Evolutionary conservation across 2,329 filamentous ascomycete genomes (phyloP), one percentile per base, ranked within the genome.

Genomic region (Exophiala bonariae): DNA sequence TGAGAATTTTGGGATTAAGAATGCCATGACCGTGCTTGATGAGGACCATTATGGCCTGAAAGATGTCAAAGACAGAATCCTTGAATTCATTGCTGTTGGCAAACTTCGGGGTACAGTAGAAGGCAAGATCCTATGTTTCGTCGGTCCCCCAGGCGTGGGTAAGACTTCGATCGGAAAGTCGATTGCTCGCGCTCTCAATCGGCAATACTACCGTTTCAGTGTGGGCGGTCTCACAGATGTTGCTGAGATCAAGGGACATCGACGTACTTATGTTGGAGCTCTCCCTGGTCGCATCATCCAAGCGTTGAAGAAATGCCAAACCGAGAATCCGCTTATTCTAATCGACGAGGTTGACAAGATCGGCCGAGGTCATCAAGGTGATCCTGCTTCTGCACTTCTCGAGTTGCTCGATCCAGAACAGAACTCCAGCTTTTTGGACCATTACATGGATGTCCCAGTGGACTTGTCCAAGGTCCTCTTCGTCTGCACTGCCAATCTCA

Each of bases 281-380:
- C 75, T 99, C 28, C 93, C 93, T 3, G 95, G 93, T 41, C 87
- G 95, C 49, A 96, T 99, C 64, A 97, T 99, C 53, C 95, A 99
- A 69, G 93, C 93, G 1, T 74, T 99, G 62, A 99, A 99, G 78
- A 99, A 99, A 70, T 97, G 92, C 66, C 91, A 97, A 72, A 99
- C 93, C 0, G 95, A 99, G 70, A 99, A 99, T 66, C 93, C 93
- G 20, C 77, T 99, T 22, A 90, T 99, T 41, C 73, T 99, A 55
- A 97, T 99, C 56, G 93, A 99, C 64, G 93, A 99, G 66, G 85
- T 99, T 49, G 93, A 99, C 77, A 99, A 99, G 75, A 95, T 99
- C 64, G 93, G 93, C 23, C 85, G 90, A 47, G 93, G 93, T 4
- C 93, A 96, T 65, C 93, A 97, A 70, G 93, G 93, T 19, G 93